These are phyloP conservation scores for Strobilomyces dryophilus DNA, from an alignment of 768 basidiomycete genomes.

Conservation along the genomic window DNA sequence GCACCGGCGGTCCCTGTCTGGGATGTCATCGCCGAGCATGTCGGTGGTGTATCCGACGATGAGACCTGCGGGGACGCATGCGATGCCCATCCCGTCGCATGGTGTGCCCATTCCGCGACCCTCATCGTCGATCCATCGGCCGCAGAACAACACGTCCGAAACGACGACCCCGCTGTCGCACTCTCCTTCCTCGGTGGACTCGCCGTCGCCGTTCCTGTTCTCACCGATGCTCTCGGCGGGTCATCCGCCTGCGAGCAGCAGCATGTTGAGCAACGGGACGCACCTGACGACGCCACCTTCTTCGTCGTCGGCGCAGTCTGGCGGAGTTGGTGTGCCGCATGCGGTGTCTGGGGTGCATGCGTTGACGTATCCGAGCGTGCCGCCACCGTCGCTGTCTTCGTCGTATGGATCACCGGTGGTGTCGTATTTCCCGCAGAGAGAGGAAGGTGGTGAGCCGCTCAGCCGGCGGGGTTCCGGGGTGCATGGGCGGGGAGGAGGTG, in stretches of 20 bases:
- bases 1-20: conserved; percentile 51
- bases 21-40: conserved; percentile 27
- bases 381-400: conserved; percentile 76
- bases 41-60: conserved; percentile 22
- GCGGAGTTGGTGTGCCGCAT: conserved; percentile 14
- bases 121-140: conserved; percentile 58
- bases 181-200: conserved; percentile 63
- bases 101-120: conserved; percentile 77
- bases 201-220: conserved; percentile 65
- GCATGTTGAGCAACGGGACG: conserved; percentile 40
- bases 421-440: conserved; percentile 40
- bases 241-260: conserved; percentile 35
- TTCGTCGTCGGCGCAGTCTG: conserved; percentile 33
- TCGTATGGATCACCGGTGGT: conserved; percentile 71
- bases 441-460: conserved; percentile 40
- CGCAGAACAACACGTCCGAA: conserved; percentile 42
- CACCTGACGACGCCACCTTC: conserved; percentile 73
- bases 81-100: conserved; percentile 66
- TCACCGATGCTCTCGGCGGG: conserved; percentile 51
- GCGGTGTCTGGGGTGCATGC: conserved; percentile 30
- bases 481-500: conserved; percentile 28
- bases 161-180: conserved; percentile 60
- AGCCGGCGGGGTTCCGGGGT: conserved; percentile 52
- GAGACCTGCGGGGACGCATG: conserved; percentile 35
- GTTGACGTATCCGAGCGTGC: conserved; percentile 78